Evolutionary conservation across 768 basidiomycete genomes (phyloP).

Genomic region (Russula griseocarnosa): DNA sequence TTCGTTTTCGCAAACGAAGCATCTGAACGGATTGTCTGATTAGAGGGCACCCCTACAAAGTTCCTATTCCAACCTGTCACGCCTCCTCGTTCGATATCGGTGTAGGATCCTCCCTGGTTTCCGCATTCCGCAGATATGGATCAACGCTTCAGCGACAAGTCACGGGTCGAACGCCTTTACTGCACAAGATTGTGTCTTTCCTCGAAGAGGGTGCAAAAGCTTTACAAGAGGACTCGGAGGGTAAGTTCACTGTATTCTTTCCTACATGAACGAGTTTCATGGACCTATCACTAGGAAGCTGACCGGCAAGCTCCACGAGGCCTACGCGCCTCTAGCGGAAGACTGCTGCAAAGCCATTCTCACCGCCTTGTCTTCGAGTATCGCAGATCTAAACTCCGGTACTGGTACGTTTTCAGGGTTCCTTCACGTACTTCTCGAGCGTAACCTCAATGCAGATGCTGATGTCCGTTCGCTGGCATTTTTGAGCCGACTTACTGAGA

Average conservation of each 20-base stretch:
- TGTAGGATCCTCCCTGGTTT: slow-evolving; percentile 38
- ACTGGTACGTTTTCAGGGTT: not conserved
- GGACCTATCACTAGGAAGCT: slow-evolving; percentile 57
- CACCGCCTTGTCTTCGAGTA: slow-evolving; percentile 8
- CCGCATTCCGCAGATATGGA: slow-evolving; percentile 60
- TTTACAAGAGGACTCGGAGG: slow-evolving; percentile 55
- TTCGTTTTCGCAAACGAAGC: not conserved
- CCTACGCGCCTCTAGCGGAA: slow-evolving; percentile 19
- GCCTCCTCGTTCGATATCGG: slow-evolving; percentile 42
- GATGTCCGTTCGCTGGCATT: slow-evolving; percentile 24
- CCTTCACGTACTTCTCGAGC: too few species aligned
- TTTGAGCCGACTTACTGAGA: slow-evolving; percentile 25
- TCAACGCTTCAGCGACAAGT: slow-evolving; percentile 58
- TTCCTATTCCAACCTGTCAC: slow-evolving; percentile 55
- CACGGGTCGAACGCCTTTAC: slow-evolving; percentile 55
- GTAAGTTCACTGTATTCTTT: not conserved
- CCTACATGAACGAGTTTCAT: not conserved
- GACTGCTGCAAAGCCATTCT: slow-evolving; percentile 18
- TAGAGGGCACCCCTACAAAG: slow-evolving; percentile 51
- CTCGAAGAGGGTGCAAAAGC: slow-evolving; percentile 59
- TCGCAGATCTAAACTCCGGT: slow-evolving; percentile 17
- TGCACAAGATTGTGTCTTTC: slow-evolving; percentile 53
- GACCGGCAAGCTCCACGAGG: slow-evolving; percentile 45
- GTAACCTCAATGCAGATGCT: slow-evolving; percentile 10
- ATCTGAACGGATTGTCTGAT: slow-evolving; percentile 15